phyloP scores from a whole-genome alignment of 768 basidiomycete genomes.

The Phlegmacium glaucopus region DNA sequence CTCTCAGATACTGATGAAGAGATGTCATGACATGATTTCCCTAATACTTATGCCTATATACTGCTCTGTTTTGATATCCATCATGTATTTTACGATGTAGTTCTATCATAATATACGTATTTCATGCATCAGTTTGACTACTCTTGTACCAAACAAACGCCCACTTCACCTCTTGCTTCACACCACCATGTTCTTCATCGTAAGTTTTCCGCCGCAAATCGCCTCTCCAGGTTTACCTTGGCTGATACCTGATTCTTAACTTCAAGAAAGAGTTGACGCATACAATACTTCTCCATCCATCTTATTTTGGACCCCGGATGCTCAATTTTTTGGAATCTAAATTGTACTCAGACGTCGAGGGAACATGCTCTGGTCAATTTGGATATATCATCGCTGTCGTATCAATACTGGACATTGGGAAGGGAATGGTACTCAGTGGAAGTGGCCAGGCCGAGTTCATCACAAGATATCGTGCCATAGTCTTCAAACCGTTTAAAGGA shows the following conservation, averaged over 20 bases:
- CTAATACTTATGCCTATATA: not conserved
- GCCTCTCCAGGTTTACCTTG: not conserved
- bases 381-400: constrained; percentile 94
- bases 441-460: constrained; percentile 96
- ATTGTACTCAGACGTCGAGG: constrained; percentile 94
- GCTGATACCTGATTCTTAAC: constrained; percentile 3
- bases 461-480: constrained; percentile 91
- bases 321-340: constrained; percentile 90
- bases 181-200: constrained; percentile 67
- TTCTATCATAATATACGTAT: too few relatives aligned
- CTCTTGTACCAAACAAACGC: too few relatives aligned
- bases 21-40: constrained; percentile 45
- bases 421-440: constrained; percentile 87
- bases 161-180: not conserved
- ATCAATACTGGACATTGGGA: constrained; percentile 86
- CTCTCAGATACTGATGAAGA: constrained; percentile 88
- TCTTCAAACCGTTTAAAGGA: constrained; percentile 99
- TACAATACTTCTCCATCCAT: constrained; percentile 95
- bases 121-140: too few relatives aligned
- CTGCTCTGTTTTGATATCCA: too few relatives aligned
- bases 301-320: constrained; percentile 97
- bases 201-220: constrained; percentile 31
- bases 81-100: too few relatives aligned
- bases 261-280: constrained; percentile 93
- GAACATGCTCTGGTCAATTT: constrained; percentile 93